Evolutionary conservation across 495 filamentous ascomycete genomes (phyloP).

Genomic region (Penicillium herquei): DNA sequence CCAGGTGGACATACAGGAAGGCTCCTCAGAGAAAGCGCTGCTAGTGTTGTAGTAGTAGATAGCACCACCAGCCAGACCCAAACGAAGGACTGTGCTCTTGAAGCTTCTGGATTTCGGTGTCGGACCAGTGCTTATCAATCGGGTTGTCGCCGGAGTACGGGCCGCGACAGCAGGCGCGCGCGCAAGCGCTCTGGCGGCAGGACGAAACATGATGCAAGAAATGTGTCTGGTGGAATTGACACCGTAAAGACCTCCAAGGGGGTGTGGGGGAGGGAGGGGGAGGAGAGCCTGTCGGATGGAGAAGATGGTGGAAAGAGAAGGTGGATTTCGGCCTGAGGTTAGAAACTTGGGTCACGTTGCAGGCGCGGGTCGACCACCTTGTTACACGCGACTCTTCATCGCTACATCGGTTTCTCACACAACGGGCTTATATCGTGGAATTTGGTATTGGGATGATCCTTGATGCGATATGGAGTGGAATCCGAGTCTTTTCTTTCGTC

Average conservation of each 20-base stretch:
- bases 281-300: constrained; percentile 12
- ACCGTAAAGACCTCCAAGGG: constrained; percentile 11
- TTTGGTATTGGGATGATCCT: neutral
- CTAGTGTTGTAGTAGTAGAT: constrained; percentile 94
- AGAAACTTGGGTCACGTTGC: constrained; percentile 26
- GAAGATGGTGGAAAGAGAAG: constrained; percentile 27
- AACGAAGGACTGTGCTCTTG: constrained; percentile 72
- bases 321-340: constrained; percentile 30
- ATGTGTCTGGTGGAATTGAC: constrained; percentile 12
- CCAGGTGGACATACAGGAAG: constrained; percentile 58
- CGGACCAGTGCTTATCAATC: constrained; percentile 72
- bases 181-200: constrained; percentile 55
- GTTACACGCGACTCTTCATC: constrained; percentile 2
- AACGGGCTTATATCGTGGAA: neutral
- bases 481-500: constrained; percentile 50
- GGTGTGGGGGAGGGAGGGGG: constrained; percentile 9
- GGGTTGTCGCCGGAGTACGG: constrained; percentile 43
- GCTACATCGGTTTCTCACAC: constrained; percentile 1
- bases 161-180: constrained; percentile 45
- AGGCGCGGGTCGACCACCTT: constrained; percentile 2
- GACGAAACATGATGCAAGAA: constrained; percentile 56
- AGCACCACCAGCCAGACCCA: constrained; percentile 72
- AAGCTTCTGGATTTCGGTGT: constrained; percentile 70
- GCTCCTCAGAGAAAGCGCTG: constrained; percentile 79
- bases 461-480: constrained; percentile 46